Evolutionary conservation across 2,329 filamentous ascomycete genomes (phyloP).

Genomic region (Mycogone perniciosa): DNA sequence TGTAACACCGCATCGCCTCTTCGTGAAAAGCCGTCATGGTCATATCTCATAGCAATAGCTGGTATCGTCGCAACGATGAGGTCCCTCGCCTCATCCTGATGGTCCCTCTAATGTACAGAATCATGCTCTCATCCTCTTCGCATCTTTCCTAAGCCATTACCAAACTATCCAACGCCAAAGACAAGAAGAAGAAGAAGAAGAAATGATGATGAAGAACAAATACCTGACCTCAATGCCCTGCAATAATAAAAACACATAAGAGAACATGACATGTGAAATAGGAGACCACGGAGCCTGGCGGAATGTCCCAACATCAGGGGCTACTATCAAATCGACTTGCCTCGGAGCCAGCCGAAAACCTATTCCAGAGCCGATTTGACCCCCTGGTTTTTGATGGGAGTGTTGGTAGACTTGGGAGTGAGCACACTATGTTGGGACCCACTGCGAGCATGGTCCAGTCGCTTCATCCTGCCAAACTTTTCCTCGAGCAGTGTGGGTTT

Average conservation of each 20-base stretch:
- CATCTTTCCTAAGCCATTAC: neutral
- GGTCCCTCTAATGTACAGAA: neutral
- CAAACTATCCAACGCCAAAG: slow-evolving; percentile 22
- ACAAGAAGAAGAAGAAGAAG: neutral
- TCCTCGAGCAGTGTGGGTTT: slow-evolving; percentile 2
- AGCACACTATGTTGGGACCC: neutral
- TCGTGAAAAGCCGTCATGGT: slow-evolving; percentile 7
- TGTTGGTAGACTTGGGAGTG: neutral
- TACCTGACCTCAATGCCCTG: too few relatives aligned
- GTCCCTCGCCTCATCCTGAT: neutral
- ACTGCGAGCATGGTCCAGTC: neutral
- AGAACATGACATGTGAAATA: neutral
- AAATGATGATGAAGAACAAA: neutral
- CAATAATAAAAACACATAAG: too few relatives aligned
- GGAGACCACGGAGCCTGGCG: too few relatives aligned
- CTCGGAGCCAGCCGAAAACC: slow-evolving; percentile 13
- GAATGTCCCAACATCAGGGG: neutral
- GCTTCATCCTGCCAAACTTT: slow-evolving; percentile 4
- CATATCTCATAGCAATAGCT: slow-evolving; percentile 4
- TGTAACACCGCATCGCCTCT: slow-evolving; percentile 3
- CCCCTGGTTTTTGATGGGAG: slow-evolving; percentile 4
- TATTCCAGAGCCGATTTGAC: slow-evolving; percentile 14
- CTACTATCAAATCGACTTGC: neutral
- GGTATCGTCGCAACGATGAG: neutral
- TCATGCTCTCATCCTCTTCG: neutral